These are phyloP conservation scores for Trifolium fragiferum DNA, from an alignment of 306 rosid species.

Conservation along the genomic window DNA sequence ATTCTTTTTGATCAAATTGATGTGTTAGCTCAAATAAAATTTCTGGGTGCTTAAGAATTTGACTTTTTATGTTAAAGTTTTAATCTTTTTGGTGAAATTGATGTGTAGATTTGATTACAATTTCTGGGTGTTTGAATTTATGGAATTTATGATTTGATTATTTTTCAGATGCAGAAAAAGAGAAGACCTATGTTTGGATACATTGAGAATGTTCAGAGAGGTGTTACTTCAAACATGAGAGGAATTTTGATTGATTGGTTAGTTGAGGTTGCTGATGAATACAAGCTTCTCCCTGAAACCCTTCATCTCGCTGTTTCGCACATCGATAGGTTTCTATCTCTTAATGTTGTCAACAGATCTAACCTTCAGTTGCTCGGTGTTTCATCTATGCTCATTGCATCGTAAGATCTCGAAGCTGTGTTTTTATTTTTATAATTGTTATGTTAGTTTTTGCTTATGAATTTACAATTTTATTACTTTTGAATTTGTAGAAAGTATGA, in stretches of 20 bases:
- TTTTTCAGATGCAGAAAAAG: conserved; percentile 38
- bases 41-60: too few relatives aligned
- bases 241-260: conserved; percentile 88
- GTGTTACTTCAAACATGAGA: conserved; percentile 68
- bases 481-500: conserved; percentile 70
- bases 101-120: neutral
- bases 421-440: neutral
- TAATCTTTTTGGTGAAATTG: neutral
- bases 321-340: conserved; percentile 70
- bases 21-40: neutral
- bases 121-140: neutral
- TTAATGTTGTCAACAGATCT: conserved; percentile 41
- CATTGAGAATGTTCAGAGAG: conserved; percentile 62
- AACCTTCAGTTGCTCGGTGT: conserved; percentile 77
- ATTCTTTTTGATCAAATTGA: neutral
- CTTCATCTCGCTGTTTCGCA: conserved; percentile 64
- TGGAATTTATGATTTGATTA: neutral
- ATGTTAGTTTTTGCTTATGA: neutral
- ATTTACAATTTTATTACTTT: neutral
- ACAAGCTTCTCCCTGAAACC: conserved; percentile 73
- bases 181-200: conserved; percentile 67
- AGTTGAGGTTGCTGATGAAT: conserved; percentile 89
- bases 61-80: too few relatives aligned
- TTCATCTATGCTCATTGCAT: conserved; percentile 82
- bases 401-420: conserved; percentile 51